Base-by-base conservation (phyloP, 2,329 filamentous ascomycete species). In the Emmonsiellopsis sp. region DNA sequence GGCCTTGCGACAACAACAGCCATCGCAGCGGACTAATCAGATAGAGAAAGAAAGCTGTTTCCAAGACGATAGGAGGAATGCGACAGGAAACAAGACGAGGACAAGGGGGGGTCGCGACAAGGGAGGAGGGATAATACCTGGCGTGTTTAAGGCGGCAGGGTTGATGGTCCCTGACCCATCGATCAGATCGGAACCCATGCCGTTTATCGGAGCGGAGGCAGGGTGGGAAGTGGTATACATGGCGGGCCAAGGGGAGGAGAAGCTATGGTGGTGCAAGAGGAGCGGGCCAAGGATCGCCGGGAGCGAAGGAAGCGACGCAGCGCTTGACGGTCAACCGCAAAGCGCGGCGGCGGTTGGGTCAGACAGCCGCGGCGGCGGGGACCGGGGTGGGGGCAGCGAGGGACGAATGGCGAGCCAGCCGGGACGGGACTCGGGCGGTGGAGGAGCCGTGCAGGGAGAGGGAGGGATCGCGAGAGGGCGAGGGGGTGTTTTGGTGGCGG, bases 111-210 rank as follows among this genome's bases (percentile, higher is more conserved):
- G 34, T 48, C 47, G 55, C 52, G 54, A 52, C 45, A 44, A 48
- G 49, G 42, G 14, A 49, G 53, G 27, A 51, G 49, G 27, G 43
- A 31, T 42, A 42, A 65, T 84, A 92, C 87, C 83, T 77, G 84
- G 76, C 69, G 84, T 85, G 75, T 86, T 89, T 76, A 95, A 80
- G 60, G 86, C 87, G 66, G 88, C 88, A 70, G 89, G 89, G 78
- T 94, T 88, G 78, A 95, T 93, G 68, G 89, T 94, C 69, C 86
- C 87, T 77, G 86, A 86, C 70, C 88, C 86, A 80, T 87, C 86
- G 64, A 79, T 76, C 56, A 74, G 66, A 54, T 73, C 72, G 55
- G 64, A 66, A 60, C 68, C 71, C 62, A 77, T 69, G 73, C 83
- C 82, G 77, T 85, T 85, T 71, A 84, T 79, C 72, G 81, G 78